Evolutionary conservation across 306 rosid species (phyloP), one percentile per base, ranked within the genome.

Genomic region (Castanea crenata): DNA sequence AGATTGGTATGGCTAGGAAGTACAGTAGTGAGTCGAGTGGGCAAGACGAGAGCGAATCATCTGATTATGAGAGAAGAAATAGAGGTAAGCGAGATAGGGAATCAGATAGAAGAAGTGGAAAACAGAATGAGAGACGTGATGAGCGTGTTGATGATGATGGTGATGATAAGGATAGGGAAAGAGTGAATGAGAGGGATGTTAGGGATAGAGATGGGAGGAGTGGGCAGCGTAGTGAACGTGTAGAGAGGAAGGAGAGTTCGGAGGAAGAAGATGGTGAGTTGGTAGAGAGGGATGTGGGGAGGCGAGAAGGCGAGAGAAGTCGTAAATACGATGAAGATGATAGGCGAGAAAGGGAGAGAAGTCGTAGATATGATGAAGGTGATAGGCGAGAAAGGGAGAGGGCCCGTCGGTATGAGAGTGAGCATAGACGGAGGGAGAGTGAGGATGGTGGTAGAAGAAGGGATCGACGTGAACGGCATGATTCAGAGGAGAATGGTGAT

Each of bases 201-300:
- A 74, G 70, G 68, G 86, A 79, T 71, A 75, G 68, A 55, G 83
- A 52, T 76, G 79, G 78, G 58, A 51, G 85, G 59, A 78, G 78
- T 44, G 41, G 85, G 49, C 41, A 79, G 77, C 49, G 8, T 52
- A 78, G 74, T 61, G 85, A 68, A 6, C 69, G 44, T 15, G 55
- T n/a, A 70, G 80, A 41, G 38, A 73, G 69, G 35, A 80, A 80
- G 68, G 83, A 46, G 74, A 80, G 69, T 75, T 72, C 72, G 55
- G 82, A 65, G 20, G 90, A 89, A 80, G 91, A 89, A 80, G 91
- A 80, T 56, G 84, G 83, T 1, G 83, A 84, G 83, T 54, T 71
- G 69, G 54, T 71, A 23, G 83, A 77, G 57, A 75, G 55, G 78
- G 84, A 82, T 12, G 68, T 62, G 69, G 76, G 25, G 12, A 72